These are phyloP conservation scores for Rhynchospora tenuis DNA, from an alignment of 176 grass and related monocot species.

Conservation along the genomic window DNA sequence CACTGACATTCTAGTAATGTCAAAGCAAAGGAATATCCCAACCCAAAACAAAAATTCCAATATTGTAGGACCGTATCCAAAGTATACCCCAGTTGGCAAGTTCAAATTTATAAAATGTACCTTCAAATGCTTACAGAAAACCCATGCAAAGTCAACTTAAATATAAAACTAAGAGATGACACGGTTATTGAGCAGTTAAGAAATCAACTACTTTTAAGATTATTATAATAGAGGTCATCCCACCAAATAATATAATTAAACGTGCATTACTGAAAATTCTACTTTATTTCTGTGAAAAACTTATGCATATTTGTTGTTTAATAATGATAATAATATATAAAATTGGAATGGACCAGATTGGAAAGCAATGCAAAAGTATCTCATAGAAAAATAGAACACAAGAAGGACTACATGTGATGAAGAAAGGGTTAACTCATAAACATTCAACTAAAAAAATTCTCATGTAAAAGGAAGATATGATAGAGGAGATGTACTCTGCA, in stretches of 20 bases:
- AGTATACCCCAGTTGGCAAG: conserved; percentile 31
- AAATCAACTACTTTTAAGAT: conserved; percentile 4
- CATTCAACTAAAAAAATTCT: not conserved
- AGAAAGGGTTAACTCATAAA: not conserved
- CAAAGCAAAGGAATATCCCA: conserved; percentile 62
- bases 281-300: not conserved
- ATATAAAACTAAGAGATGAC: conserved; percentile 4
- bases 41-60: conserved; percentile 46
- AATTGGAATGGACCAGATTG: not conserved
- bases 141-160: conserved; percentile 41
- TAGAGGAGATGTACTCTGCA: not conserved
- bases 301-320: not conserved
- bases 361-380: not conserved
- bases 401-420: not conserved
- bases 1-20: conserved; percentile 13
- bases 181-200: not conserved
- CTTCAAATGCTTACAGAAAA: conserved; percentile 27
- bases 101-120: conserved; percentile 33
- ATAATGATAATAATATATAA: not conserved
- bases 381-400: not conserved
- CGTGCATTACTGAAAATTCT: not conserved
- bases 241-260: not conserved
- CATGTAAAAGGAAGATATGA: not conserved
- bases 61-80: conserved; percentile 24
- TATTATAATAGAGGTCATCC: not conserved